Evolutionary conservation across 2,329 filamentous ascomycete species (phyloP), one percentile per base, ranked within the genome.

Genomic region (Paradendryphiella salina): DNA sequence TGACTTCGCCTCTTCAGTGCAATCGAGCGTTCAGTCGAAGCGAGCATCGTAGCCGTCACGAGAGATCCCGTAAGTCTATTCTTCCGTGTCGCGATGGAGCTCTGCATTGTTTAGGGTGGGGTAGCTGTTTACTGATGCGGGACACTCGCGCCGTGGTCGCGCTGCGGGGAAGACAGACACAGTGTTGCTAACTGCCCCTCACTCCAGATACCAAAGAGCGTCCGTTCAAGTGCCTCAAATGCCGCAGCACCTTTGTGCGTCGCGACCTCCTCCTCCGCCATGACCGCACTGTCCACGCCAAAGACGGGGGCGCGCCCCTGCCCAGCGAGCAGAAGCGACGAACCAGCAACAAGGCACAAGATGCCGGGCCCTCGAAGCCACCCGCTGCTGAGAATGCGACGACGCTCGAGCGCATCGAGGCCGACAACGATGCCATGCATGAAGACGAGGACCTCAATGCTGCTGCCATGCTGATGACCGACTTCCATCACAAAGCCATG

Each of bases 221-320:
- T 58, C 94, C 94, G 31, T 99, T 99, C 83, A 97, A 97, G 76
- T 99, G 94, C 77, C 83, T 90, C 80, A 99, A 99, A 79, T 99
- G 94, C 77, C 85, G 92, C 71, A 96, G 92, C 81, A 99, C 94
- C 56, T 99, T 99, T 73, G 94, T 99, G 67, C 90, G 94, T 74
- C 90, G 94, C 76, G 94, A 99, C 78, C 83, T 99, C 57, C 86
- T 99, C 45, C 85, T 99, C 63, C 89, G 94, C 74, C 94, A 99
- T 79, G 94, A 99, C 76, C 89, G 94, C 69, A 99, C 94, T 60
- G 94, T 99, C 59, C 94, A 99, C 77, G 94, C 94, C 57, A 97
- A 97, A 78, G 94, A 99, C 78, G 93, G 93, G 64, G 93, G 94
- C 61, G 84, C 94, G 44, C 93, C 93, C 60, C 84, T 97, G 38